These are phyloP conservation scores for Metschnikowia koreensis DNA, from an alignment of 805 yeast genomes.

Conservation along the genomic window DNA sequence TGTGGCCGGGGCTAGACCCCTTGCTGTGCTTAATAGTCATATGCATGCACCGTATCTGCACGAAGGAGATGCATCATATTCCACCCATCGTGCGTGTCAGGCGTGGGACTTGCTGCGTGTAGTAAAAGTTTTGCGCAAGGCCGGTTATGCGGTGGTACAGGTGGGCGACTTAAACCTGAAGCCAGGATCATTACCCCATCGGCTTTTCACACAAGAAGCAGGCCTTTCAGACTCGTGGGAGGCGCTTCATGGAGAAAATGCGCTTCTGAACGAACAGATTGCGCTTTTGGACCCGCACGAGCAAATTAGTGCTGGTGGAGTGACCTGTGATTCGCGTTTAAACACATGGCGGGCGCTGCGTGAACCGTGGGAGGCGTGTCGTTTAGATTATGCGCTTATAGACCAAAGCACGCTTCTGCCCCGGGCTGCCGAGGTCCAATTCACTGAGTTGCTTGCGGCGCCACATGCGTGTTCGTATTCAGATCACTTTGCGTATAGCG, in stretches of 20 bases:
- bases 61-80: constrained; percentile 83
- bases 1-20: constrained; percentile 44
- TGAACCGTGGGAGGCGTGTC: constrained; percentile 66
- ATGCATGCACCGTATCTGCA: constrained; percentile 95
- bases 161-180: constrained; percentile 92
- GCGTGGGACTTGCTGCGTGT: constrained; percentile 91
- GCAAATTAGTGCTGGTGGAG: constrained; percentile 73
- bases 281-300: constrained; percentile 32
- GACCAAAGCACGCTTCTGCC: constrained; percentile 56
- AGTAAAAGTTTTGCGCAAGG: constrained; percentile 55
- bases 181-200: constrained; percentile 83
- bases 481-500: constrained; percentile 84
- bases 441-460: constrained; percentile 64
- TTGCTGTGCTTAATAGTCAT: constrained; percentile 86
- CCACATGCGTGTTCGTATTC: constrained; percentile 64
- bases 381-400: constrained; percentile 86
- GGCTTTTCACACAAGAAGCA: constrained; percentile 66
- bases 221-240: constrained; percentile 83
- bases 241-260: constrained; percentile 48
- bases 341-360: constrained; percentile 80
- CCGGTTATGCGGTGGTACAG: constrained; percentile 82
- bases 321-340: constrained; percentile 83
- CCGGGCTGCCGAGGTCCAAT: constrained; percentile 63
- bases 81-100: constrained; percentile 88
- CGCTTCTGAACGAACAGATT: constrained; percentile 21